Evolutionary conservation across 179 eudicot genomes (phyloP).

Genomic region (Camellia oleifera): DNA sequence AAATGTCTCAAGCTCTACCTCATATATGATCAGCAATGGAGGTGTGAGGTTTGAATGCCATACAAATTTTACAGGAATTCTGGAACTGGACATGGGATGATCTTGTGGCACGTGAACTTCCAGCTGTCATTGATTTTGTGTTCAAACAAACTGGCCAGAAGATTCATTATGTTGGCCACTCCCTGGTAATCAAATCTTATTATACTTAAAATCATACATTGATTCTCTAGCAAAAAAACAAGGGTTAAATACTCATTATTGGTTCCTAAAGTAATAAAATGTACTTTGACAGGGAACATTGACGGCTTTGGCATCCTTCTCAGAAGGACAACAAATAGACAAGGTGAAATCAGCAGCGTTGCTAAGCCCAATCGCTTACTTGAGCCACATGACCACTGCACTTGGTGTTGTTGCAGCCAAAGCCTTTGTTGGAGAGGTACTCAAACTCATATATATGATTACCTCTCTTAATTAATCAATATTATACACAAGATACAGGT

Average conservation of each 20-base stretch:
- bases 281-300: conserved; percentile 52
- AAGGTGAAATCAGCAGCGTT: conserved; percentile 60
- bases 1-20: too few relatives aligned
- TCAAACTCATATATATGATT: too few relatives aligned
- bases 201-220: too few relatives aligned
- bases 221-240: too few relatives aligned
- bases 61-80: conserved; percentile 24
- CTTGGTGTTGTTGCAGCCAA: conserved; percentile 56
- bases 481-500: too few relatives aligned
- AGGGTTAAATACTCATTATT: too few relatives aligned
- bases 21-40: too few relatives aligned
- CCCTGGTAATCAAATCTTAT: conserved; percentile 30
- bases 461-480: too few relatives aligned
- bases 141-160: conserved; percentile 38
- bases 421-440: conserved; percentile 63
- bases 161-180: conserved; percentile 48
- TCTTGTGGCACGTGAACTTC: conserved; percentile 34
- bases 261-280: not conserved
- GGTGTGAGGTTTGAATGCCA: too few relatives aligned
- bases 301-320: conserved; percentile 55
- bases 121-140: conserved; percentile 32
- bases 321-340: conserved; percentile 54
- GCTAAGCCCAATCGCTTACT: conserved; percentile 71
- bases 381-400: conserved; percentile 74
- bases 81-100: conserved; percentile 65